Base-by-base conservation (phyloP, 2,329 filamentous ascomycete species). In the Ascocoryne sarcoides region DNA sequence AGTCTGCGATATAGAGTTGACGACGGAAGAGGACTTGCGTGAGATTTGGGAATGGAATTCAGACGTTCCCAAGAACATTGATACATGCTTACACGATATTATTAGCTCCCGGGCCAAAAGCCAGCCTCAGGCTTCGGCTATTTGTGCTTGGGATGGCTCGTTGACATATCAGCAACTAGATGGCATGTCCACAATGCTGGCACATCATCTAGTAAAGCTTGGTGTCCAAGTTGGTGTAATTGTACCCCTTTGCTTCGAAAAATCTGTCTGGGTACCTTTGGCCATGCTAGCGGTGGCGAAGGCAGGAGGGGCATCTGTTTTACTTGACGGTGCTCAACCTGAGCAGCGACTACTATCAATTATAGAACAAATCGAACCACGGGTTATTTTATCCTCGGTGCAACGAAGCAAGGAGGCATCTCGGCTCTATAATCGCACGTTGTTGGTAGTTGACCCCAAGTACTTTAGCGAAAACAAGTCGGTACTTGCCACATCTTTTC, bases 221-320 rank as follows among this genome's bases (percentile, higher is more conserved):
- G 49, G 52, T 4, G 44, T 55, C 7, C 29, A 40, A n/a, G 20
- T 48, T 5, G 36, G 45, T 29, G 46, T 45, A 34, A 26, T 52
- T 8, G 20, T 56, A 7, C 48, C 52, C 8, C 19, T 55, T 63
- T 40, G 50, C 34, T 60, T 59, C 30, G 56, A 60, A 29, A 61
- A 60, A 40, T 55, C 52, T 0, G 42, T 32, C 14, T 59, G 52
- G 46, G 50, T 50, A 5, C 43, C 55, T 19, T 50, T 61, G 4
- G 48, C 48, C 10, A 50, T 59, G 34, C 46, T 61, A 19, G 54
- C 44, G n/a, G 46, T 60, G 1, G 39, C 59, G 32, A 58, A 57
- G 42, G 43, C 52, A 10, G 58, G 59, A 3, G 50, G 36, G 8
- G 54, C 51, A 8, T 56, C 56, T 32, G 54, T 61, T 15, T 47